Conservation (phyloP, 1,284 basidiomycete genomes). For the Ustilago xerochloae region DNA sequence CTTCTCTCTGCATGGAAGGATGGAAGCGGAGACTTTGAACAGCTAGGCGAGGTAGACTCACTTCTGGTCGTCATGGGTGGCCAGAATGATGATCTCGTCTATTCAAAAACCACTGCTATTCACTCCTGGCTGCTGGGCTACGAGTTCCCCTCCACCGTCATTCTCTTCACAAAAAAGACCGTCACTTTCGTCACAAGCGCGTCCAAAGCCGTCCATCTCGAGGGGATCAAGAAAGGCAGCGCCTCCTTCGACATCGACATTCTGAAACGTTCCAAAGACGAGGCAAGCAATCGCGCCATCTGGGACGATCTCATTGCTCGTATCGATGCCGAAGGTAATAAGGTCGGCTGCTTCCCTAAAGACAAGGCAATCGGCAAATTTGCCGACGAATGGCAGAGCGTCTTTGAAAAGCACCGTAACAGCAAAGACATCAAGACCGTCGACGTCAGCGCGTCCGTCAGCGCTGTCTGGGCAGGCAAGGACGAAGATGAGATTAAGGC, state of each 20-base stretch:
- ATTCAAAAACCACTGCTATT: slow-evolving; percentile 54
- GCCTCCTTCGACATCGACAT: slow-evolving; percentile 65
- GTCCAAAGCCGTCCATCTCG: slow-evolving; percentile 74
- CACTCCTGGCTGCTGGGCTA: slow-evolving; percentile 91
- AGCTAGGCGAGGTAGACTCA: slow-evolving; percentile 36
- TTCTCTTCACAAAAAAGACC: slow-evolving; percentile 79
- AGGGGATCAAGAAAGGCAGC: slow-evolving; percentile 47
- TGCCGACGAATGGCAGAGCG: slow-evolving; percentile 79
- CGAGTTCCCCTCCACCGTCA: slow-evolving; percentile 93
- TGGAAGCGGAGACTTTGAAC: slow-evolving; percentile 31
- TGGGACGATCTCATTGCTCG: slow-evolving; percentile 62
- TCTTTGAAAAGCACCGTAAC: slow-evolving; percentile 44
- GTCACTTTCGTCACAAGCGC: slow-evolving; percentile 85
- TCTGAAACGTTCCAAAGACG: slow-evolving; percentile 68
- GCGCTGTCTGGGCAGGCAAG: slow-evolving; percentile 84
- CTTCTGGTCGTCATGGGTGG: slow-evolving; percentile 54
- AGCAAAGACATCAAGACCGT: slow-evolving; percentile 74
- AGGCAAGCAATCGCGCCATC: slow-evolving; percentile 67
- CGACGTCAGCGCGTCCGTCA: slow-evolving; percentile 82
- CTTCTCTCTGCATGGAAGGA: slow-evolving; percentile 52
- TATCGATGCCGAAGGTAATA: slow-evolving; percentile 35
- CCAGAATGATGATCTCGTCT: slow-evolving; percentile 53
- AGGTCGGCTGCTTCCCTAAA: slow-evolving; percentile 74
- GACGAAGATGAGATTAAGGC: slow-evolving; percentile 80
- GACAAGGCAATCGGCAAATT: slow-evolving; percentile 83